Evolutionary conservation across 345 rosid species (phyloP).

Genomic region (Salix caprea): DNA sequence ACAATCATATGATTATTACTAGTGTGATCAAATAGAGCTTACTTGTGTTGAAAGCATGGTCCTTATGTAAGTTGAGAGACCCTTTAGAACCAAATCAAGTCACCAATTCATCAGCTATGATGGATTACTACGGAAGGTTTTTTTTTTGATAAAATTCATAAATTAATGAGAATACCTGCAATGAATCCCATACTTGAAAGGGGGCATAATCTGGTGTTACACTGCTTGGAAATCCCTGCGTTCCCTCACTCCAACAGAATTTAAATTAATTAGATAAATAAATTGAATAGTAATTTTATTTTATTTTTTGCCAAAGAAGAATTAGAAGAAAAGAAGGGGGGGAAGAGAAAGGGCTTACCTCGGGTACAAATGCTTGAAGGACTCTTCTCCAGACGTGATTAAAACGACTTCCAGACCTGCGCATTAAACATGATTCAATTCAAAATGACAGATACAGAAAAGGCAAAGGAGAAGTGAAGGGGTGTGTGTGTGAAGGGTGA

Average conservation of each 20-base stretch:
- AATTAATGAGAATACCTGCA: constrained; percentile 51
- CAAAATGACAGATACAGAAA: not conserved
- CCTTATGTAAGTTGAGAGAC: constrained; percentile 86
- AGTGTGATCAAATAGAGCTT: constrained; percentile 6
- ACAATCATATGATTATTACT: not conserved
- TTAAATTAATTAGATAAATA: not conserved
- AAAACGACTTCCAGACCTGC: constrained; percentile 53
- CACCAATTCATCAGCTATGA: not conserved
- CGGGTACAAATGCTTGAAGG: constrained; percentile 89
- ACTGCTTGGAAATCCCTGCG: constrained; percentile 83
- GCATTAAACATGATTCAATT: not conserved
- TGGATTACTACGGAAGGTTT: no score
- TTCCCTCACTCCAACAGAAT: not conserved
- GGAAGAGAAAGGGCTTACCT: constrained; percentile 40
- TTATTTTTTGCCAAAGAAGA: not conserved
- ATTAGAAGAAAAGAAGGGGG: not conserved
- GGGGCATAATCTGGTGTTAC: constrained; percentile 86
- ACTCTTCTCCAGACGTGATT: constrained; percentile 71
- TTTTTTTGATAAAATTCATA: no score
- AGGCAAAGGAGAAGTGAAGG: not conserved
- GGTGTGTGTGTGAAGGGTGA: not conserved
- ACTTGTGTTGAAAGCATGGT: constrained; percentile 98
- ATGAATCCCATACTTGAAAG: constrained; percentile 86
- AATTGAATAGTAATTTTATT: not conserved
- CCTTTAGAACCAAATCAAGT: constrained; percentile 36